Evolutionary conservation across 2,329 filamentous ascomycete species (phyloP), one percentile per base, ranked within the genome.

Genomic region (Xylaria digitata): DNA sequence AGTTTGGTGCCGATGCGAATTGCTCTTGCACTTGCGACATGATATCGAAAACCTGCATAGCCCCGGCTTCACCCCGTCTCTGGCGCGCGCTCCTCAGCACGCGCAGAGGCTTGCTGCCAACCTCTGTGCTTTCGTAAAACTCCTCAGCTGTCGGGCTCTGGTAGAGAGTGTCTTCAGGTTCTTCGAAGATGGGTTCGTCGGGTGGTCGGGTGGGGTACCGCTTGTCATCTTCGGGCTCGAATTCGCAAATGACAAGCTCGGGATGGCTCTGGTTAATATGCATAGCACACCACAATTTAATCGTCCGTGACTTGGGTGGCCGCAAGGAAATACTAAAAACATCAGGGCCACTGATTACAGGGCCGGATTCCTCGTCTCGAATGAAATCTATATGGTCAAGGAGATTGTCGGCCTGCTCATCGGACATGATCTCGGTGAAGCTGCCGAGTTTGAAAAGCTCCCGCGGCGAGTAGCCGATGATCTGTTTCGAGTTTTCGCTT

Each of bases 1-100:
- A 81, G 66, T 86, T 90, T 0, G 88, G 83, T 1, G 93, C 92
- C 30, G 88, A 86, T 4, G 92, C 87, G 13, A 97, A 82, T 77
- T 97, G 94, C 73, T 97, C 93, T 76, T 97, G 93, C 0, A 97
- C 91, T 76, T 97, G 94, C 0, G 92, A 93, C 87, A 97, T 92
- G 70, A 97, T 94, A 78, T 93, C 94, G 78, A 96, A 96, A 1
- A 96, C 92, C 73, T 96, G 91, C 89, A 96, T 96, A 0, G 92
- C 92, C 5, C 91, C 91, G 52, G 92, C 91, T 74, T 96, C 92
- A 6, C 92, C 92, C 71, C 89, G 88, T 56, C 90, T 84, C 74
- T 92, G 92, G 9, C 92, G 86, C 0, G 92, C 91, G 75, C 90
- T 93, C 42, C 92, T 84, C 26, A 96, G 77, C 1, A 96, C 87